These are phyloP conservation scores for Paraconiothyrium sp. DNA, from an alignment of 2,329 filamentous ascomycete genomes.

Conservation along the genomic window DNA sequence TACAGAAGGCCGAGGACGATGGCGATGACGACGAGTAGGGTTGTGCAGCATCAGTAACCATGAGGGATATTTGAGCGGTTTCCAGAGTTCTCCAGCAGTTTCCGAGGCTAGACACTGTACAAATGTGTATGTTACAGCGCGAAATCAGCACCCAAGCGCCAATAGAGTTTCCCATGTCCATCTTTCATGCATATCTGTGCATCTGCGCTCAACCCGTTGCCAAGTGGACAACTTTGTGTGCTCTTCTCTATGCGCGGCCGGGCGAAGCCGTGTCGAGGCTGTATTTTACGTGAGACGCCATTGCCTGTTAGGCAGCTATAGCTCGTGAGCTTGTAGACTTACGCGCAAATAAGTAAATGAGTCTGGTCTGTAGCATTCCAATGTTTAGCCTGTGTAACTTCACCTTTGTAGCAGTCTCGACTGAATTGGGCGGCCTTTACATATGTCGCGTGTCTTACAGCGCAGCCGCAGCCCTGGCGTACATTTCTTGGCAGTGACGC, in stretches of 20 bases:
- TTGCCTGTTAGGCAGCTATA: neutral
- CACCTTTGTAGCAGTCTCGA: neutral
- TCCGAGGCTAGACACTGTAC: constrained; percentile 38
- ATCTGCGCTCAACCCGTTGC: neutral
- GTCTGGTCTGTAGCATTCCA: neutral
- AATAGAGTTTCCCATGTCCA: neutral
- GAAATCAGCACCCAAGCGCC: constrained; percentile 29
- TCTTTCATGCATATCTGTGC: neutral
- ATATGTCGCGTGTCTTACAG: neutral
- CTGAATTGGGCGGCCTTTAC: neutral
- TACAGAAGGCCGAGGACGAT: constrained; percentile 74
- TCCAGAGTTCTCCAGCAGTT: constrained; percentile 23
- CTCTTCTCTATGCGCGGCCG: too few relatives aligned
- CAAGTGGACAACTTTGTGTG: too few relatives aligned
- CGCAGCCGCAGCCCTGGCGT: constrained; percentile 1
- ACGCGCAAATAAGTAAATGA: neutral
- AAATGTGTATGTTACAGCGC: constrained; percentile 49
- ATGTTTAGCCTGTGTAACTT: neutral
- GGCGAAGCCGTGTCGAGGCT: neutral
- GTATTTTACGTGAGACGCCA: neutral
- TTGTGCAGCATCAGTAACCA: constrained; percentile 20
- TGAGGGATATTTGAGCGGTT: constrained; percentile 29
- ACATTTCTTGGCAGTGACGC: constrained; percentile 14
- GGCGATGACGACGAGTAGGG: constrained; percentile 61
- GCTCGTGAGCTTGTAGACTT: neutral